Percentiles rank a stretch among this genome's conserved stretches.
Evolutionary conservation across 164 flowering plant species (phyloP).

Genomic region (Stephania japonica): DNA sequence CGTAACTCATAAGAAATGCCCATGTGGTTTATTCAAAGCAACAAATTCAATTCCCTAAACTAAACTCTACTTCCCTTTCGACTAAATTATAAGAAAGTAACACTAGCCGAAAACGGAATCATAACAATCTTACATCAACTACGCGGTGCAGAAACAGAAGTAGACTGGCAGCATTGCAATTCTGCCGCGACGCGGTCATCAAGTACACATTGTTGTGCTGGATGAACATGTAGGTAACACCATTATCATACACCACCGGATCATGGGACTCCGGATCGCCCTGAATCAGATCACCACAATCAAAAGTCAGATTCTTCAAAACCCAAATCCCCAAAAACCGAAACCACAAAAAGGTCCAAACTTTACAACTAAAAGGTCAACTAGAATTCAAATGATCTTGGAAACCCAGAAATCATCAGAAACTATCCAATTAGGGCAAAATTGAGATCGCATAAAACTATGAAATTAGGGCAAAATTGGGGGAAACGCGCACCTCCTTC

Average conservation of each 20-base stretch:
- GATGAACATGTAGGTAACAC: slow-evolving; percentile 84
- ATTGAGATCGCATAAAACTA: no score
- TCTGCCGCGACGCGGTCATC: slow-evolving; percentile 90
- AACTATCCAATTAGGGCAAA: not conserved
- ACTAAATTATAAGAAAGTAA: not conserved
- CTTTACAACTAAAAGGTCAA: not conserved
- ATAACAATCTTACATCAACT: slow-evolving; percentile 70
- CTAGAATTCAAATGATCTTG: not conserved
- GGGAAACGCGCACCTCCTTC: slow-evolving; percentile 55
- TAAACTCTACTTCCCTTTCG: slow-evolving; percentile 6
- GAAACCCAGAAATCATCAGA: not conserved
- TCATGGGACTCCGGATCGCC: slow-evolving; percentile 91
- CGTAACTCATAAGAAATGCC: not conserved
- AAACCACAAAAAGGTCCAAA: not conserved
- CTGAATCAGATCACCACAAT: slow-evolving; percentile 30
- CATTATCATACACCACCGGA: slow-evolving; percentile 91
- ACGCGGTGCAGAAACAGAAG: slow-evolving; percentile 86
- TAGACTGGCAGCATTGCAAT: slow-evolving; percentile 96
- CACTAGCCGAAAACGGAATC: not conserved
- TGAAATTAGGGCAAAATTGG: not conserved
- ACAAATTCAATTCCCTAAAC: not conserved
- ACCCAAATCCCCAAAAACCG: not conserved
- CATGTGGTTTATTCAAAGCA: not conserved
- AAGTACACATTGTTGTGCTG: slow-evolving; percentile 89
- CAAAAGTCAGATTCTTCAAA: not conserved